phyloP scores from a whole-genome alignment of 2,329 filamentous ascomycete species.

The Penicillium sp. region DNA sequence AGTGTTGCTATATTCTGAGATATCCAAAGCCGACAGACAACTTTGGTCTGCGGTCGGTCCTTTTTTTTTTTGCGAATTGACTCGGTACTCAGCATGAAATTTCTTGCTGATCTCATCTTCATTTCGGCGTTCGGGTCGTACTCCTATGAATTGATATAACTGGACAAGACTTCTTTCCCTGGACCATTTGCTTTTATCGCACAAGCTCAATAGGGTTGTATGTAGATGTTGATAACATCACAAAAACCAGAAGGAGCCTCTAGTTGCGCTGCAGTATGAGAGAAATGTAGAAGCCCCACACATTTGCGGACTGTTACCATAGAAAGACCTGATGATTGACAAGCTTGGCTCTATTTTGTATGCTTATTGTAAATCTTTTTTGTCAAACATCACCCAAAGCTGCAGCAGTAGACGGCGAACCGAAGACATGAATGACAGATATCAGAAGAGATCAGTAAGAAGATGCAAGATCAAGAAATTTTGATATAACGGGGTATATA shows the following conservation, averaged over 20 bases:
- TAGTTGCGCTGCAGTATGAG: background rate
- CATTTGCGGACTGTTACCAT: background rate
- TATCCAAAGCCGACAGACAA: background rate
- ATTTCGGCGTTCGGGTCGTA: constrained; percentile 1
- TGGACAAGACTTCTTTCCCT: background rate
- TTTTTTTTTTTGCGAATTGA: background rate
- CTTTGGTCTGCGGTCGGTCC: background rate
- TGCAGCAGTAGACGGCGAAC: background rate
- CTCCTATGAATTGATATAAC: background rate
- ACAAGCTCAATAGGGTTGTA: too few relatives aligned
- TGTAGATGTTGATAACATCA: background rate
- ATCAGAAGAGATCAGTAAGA: background rate
- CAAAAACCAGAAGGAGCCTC: background rate
- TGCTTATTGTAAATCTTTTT: background rate
- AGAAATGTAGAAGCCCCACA: background rate
- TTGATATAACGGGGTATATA: constrained; percentile 6
- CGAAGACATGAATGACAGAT: background rate
- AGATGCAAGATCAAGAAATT: background rate
- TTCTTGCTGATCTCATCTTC: background rate
- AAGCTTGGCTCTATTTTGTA: background rate
- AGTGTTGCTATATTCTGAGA: constrained; percentile 13
- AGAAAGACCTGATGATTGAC: background rate
- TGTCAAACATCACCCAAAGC: background rate
- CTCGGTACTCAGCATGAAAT: background rate
- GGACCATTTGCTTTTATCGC: background rate